Evolutionary conservation across 2,329 filamentous ascomycete species (phyloP).

Genomic region (Alternaria panax): DNA sequence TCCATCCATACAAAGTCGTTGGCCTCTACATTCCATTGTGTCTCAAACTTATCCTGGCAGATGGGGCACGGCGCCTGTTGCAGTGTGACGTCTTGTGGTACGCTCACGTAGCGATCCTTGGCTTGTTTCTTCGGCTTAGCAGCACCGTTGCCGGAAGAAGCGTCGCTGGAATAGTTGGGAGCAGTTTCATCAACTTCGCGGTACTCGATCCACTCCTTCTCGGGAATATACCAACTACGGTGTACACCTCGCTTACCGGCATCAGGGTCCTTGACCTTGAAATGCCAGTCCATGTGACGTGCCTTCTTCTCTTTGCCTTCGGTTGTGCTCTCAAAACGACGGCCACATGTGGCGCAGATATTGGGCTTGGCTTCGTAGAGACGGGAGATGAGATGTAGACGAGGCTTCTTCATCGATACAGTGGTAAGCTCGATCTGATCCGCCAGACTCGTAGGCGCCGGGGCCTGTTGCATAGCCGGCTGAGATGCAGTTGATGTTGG

Average conservation of each 20-base stretch:
- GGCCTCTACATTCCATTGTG: conserved; percentile 87
- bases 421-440: conserved; percentile 68
- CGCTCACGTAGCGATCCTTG: conserved; percentile 76
- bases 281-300: conserved; percentile 97
- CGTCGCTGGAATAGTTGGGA: conserved; percentile 40
- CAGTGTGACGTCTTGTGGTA: conserved; percentile 78
- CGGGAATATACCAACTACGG: conserved; percentile 93
- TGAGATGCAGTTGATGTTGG: conserved; percentile 35
- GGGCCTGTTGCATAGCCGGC: conserved; percentile 37
- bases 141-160: conserved; percentile 45
- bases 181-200: conserved; percentile 75
- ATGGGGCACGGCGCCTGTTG: conserved; percentile 86
- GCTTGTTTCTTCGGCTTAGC: conserved; percentile 60
- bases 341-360: conserved; percentile 89
- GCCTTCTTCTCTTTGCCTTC: conserved; percentile 86
- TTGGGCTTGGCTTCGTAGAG: conserved; percentile 85
- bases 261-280: conserved; percentile 89
- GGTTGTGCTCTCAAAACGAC: conserved; percentile 79
- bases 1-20: conserved; percentile 99
- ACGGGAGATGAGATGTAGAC: conserved; percentile 73
- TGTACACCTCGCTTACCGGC: conserved; percentile 86
- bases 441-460: conserved; percentile 48
- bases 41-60: conserved; percentile 94
- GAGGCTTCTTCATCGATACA: conserved; percentile 76
- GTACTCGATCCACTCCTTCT: conserved; percentile 92